A percentile compares a stretch with the other conserved stretches of the same genome.
phyloP scores from a whole-genome alignment of 257 asterid species.

The Solanum infundibuliforme region DNA sequence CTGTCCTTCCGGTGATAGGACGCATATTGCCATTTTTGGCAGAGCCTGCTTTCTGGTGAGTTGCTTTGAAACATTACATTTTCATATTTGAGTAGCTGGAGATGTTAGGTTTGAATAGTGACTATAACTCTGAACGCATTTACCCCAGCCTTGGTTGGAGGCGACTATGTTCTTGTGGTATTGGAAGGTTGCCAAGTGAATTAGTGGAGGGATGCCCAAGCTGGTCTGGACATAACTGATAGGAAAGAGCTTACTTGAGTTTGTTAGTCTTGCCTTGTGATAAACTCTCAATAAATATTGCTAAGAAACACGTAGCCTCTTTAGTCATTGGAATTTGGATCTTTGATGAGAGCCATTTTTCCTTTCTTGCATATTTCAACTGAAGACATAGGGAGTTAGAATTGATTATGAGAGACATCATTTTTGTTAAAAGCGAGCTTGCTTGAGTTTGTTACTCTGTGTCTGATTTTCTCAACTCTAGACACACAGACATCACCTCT shows the following conservation, averaged over 20 bases:
- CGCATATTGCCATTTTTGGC: constrained; percentile 61
- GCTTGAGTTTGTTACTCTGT: neutral
- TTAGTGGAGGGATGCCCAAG: neutral
- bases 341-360: neutral
- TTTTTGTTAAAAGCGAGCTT: neutral
- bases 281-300: neutral
- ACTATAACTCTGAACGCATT: neutral
- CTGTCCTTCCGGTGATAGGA: constrained; percentile 67
- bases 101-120: neutral
- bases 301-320: neutral
- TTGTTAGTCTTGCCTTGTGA: neutral
- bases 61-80: neutral
- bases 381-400: neutral
- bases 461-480: neutral
- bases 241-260: neutral
- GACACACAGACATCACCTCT: neutral
- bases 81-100: neutral
- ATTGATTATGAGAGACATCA: neutral
- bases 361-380: neutral
- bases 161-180: neutral
- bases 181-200: neutral
- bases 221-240: neutral
- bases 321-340: neutral
- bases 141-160: neutral
- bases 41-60: constrained; percentile 61